Evolutionary conservation across 805 yeast species (phyloP), one percentile per base, ranked within the genome.

Genomic region (Schwanniomyces vanrijiae): DNA sequence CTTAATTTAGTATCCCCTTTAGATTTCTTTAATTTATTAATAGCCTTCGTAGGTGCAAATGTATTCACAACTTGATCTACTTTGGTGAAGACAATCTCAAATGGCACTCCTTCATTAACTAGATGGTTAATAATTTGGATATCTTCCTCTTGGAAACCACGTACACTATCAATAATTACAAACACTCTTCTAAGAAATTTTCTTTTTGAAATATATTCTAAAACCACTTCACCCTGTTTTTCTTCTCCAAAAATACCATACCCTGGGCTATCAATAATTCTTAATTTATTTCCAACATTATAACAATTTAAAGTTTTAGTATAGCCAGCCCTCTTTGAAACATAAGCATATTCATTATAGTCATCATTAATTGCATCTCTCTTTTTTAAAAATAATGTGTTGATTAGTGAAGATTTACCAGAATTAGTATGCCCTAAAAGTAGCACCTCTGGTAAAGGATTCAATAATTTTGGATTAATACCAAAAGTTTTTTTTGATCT

Each of bases 261-360:
- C 0, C 98, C 98, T 0, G 98, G 98, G 20, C 90, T 78, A 60
- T 91, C 98, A 2, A 90, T 80, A 3, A 91, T 56, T 50, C 89
- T 71, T 38, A 91, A 69, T 46, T 76, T 69, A 42, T 80, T 78
- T 3, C 86, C 86, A 10, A 87, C 65, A 48, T 82, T 86, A 66
- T 77, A 90, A 52, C 88, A 83, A 59, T 87, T 88, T 58, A 90
- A 66, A 3, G 92, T 77, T 43, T 77, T 76, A 3, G 85, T 81
- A 51, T 66, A 78, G 5, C 87, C 88, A 18, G 84, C 82, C 50
- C 71, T 68, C 48, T 66, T 67, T 0, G 85, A 80, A 1, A 81
- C 78, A 52, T 60, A 77, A 7, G 90, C 92, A 49, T 69, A 76
- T 40, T 63, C 62, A 7, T 64, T 58, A 8, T 47, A 42, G 47